Evolutionary conservation across 805 yeast species (phyloP), one percentile per base, ranked within the genome.

Genomic region (Candida berthetii): DNA sequence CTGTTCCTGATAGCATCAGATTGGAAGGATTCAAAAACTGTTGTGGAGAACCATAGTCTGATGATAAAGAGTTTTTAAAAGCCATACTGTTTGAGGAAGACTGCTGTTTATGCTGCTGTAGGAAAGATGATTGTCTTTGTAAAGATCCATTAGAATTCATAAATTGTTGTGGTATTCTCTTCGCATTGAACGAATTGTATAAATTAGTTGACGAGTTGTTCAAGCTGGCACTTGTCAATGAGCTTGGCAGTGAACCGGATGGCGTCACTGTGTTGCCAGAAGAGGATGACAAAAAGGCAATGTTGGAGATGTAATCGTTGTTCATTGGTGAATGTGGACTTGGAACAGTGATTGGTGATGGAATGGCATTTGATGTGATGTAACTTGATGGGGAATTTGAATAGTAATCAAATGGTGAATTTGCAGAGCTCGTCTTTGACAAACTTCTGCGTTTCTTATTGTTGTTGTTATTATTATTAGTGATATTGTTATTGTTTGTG

Each of bases 91-190:
- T 19, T 35, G 15, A 37, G 35, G 10, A 4, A 16, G 31, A 18
- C 24, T 22, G 24, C 22, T 20, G 31, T 31, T 38, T 35, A 9
- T 11, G 11, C 20, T 27, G 11, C 13, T 11, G 10, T 25, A 24
- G 15, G 24, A 24, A 31, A 9, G 34, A 16, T 17, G 19, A 16
- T 7, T 16, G 22, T 31, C 34, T 31, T 17, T 31, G 34, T 16
- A 31, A 31, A 31, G 34, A 31, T 16, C 34, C 34, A 31, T 8
- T 31, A 16, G 34, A 31, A 31, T 31, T 34, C 17, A 14, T 19
- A 37, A 52, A 56, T 28, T 43, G 45, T 31, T 49, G 58, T 28
- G 61, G 61, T 6, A 56, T 53, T 31, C 61, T 44, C 41, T 56
- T 56, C 17, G 53, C 55, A 39, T 52, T 56, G 41, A 56, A 55